Base-by-base conservation (phyloP, 1,139 yeast species). In the Hansenula lynferdii region DNA sequence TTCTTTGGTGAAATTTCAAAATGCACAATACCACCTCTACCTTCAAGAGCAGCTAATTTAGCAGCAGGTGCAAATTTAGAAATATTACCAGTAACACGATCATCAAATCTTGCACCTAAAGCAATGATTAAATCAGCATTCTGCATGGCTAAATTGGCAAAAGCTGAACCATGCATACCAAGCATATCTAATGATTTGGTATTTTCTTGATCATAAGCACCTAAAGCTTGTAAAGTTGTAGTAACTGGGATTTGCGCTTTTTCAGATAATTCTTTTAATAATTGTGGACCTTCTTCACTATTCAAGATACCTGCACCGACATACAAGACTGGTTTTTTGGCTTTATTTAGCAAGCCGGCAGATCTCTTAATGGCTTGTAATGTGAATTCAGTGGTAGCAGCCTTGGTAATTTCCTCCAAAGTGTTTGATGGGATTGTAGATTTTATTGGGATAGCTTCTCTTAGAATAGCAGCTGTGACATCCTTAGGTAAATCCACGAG, bases 91-190 rank as follows among this genome's bases (percentile, higher is more conserved):
- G 98, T 92, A 53, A 92, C 98, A 72, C 98, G 89, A 69, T 92
- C 98, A 65, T 92, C 98, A 57, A 92, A 92, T 62, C 98, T 78
- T 31, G 97, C 96, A 60, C 98, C 98, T 36, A 92, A 73, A 18
- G 97, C 97, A 51, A 92, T 69, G 58, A 92, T 86, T 56, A 92
- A 70, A 65, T 92, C 98, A 31, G 98, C 96, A 43, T 77, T 73
- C 69, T 92, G 98, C 54, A 92, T 83, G 34, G 97, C 95, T 54
- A 85, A 64, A 70, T 92, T 92, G 51, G 98, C 98, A 54, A 90
- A 90, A 35, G 92, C 97, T 45, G 81, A 75, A 49, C 98, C 98
- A 65, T 92, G 98, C 98, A 92, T 92, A 56, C 98, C 98, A 52
- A 92, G 75, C 94, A 92, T 86, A 64, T 90, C 96, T 50, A 92